Evolutionary conservation across 164 flowering plant species (phyloP).

Genomic region (Hamamelis virginiana): DNA sequence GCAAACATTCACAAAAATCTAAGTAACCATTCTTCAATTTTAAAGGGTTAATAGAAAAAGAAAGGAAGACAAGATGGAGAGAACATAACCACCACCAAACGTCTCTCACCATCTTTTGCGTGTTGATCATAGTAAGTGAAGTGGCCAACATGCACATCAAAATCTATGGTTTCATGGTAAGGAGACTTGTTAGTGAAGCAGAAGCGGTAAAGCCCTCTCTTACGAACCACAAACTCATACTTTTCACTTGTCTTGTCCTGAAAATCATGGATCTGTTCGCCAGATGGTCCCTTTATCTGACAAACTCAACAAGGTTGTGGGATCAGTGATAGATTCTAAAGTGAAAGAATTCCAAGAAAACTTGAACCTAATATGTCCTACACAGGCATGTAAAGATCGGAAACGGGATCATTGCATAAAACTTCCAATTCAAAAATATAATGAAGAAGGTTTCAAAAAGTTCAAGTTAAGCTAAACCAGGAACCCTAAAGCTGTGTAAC

Average conservation of each 20-base stretch:
- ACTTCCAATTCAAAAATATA: too few relatives aligned
- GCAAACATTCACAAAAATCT: slow-evolving; percentile 22
- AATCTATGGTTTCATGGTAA: slow-evolving; percentile 49
- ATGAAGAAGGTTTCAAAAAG: too few relatives aligned
- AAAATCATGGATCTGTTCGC: slow-evolving; percentile 79
- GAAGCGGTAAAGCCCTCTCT: slow-evolving; percentile 75
- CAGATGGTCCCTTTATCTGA: slow-evolving; percentile 90
- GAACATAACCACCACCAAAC: not conserved
- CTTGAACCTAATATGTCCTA: not conserved
- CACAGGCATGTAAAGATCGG: too few relatives aligned
- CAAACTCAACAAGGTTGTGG: slow-evolving; percentile 15
- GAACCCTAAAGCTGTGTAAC: too few relatives aligned
- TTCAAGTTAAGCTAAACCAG: too few relatives aligned
- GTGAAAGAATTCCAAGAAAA: too few relatives aligned
- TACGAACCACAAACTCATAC: slow-evolving; percentile 70
- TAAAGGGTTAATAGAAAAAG: not conserved
- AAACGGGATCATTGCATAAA: not conserved
- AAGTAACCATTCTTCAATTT: not conserved
- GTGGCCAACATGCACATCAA: slow-evolving; percentile 43
- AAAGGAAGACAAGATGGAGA: not conserved
- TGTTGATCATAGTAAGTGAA: slow-evolving; percentile 42
- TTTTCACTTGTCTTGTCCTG: slow-evolving; percentile 78
- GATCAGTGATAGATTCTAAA: not conserved
- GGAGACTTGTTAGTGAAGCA: slow-evolving; percentile 70
- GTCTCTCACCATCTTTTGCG: slow-evolving; percentile 42